Base-by-base conservation (phyloP, 257 asterid species). In the Orobanche coerulescens region DNA sequence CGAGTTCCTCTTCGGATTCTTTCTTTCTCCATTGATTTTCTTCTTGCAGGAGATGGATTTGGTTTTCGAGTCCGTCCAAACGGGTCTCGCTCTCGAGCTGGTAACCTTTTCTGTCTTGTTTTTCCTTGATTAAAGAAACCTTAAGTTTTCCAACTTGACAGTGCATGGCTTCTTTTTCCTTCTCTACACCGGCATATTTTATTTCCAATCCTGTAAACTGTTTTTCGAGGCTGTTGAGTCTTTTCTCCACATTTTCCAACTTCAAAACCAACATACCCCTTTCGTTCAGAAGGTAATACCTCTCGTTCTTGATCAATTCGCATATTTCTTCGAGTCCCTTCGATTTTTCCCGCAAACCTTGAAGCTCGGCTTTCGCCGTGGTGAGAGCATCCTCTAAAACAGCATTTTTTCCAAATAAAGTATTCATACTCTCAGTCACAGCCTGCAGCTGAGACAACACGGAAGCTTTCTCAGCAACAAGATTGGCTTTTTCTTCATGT, bases 341-440 rank as follows among this genome's bases (percentile, higher is more conserved):
- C 6, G 99, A 89, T 65, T 83, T 89, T 75, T 89, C 96, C 75
- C 91, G 84, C 86, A 93, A 67, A 55, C 94, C 95, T 78, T 86
- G 90, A 15, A 93, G 92, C 71, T 93, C 99, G 33, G 80, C 65
- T 70, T 82, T 84, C 28, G 94, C 87, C 13, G 71, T 76, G 28
- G 78, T 81, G 28, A 93, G 81, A 1, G 99, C 82, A 65, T 76
- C 76, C 77, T 89, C 97, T 40, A 86, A 79, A 76, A 81, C 82
- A n/a, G 82, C 95, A 66, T 86, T 93, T 65, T 79, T 86, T 54
- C 80, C 94, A 71, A 89, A 70, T 49, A 89, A 59, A 65, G 58
- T 83, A 70, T 82, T 92, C 96, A 85, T 82, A 57, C 76, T 89
- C 75, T 78, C 94, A 15, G 96, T 84, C 51, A 89, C 60, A 30